Evolutionary conservation across 306 rosid species (phyloP), one percentile per base, ranked within the genome.

Genomic region (Sesbania bispinosa): DNA sequence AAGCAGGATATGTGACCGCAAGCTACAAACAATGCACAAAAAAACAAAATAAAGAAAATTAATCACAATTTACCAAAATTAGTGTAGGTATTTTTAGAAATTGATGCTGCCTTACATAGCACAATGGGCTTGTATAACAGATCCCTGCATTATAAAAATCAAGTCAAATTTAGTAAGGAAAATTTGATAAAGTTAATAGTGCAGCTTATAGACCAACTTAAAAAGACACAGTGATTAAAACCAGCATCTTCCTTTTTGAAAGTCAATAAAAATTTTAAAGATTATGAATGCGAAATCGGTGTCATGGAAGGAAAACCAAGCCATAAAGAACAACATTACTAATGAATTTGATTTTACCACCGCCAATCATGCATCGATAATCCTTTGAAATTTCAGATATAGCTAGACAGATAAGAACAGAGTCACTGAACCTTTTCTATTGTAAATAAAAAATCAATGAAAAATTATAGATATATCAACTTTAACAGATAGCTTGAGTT

Each of bases 1-100:
- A 93, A 93, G 71, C 98, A 93, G 27, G 90, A 82, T 67, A 90
- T 19, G 29, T 93, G 98, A 54, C 98, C 98, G 79, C 98, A 93
- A 30, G 91, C 98, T 93, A 43, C 60, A 50, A 41, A 61, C 55
- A 60, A 1, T 15, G 48, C n/a, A n/a, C n/a, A n/a, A n/a, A n/a
- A n/a, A n/a, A n/a, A 24, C 27, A 48, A 19, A 53, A 71, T 36
- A 9, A 41, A 27, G 51, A 59, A 66, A 60, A 18, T 33, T 24
- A 11, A 62, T 46, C 30, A 41, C 53, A 59, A 27, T 18, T 15
- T 47, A 52, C 16, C 20, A 4, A 43, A 36, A 67, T 3, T n/a
- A 36, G 3, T 2, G 35, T 1, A 51, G 43, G 32, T 60, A 58
- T 58, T 26, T 32, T 20, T 7, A 27, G 74, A 76, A 69, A 13